phyloP scores from a whole-genome alignment of 73 alveolate genomes.

The Tetrahymena elliotti region DNA sequence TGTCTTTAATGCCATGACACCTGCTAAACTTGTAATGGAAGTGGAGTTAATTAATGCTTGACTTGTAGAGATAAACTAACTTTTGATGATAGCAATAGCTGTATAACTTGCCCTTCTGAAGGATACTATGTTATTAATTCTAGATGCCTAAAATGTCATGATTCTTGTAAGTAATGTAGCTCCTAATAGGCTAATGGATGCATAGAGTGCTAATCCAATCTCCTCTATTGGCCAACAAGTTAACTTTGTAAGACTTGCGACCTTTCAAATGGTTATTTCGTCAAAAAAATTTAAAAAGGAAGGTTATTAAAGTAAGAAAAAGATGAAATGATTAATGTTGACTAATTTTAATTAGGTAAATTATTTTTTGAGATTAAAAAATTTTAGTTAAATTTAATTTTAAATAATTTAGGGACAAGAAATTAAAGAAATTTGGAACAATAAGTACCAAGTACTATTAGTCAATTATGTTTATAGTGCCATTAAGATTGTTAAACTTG shows the following conservation, averaged over 20 bases:
- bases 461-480: background rate
- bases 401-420: too few species aligned
- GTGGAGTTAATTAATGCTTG: background rate
- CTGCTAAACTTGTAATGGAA: background rate
- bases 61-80: background rate
- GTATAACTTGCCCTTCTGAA: background rate
- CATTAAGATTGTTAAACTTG: background rate
- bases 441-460: background rate
- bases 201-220: background rate
- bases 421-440: too few species aligned
- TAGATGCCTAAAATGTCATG: background rate
- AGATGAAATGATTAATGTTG: too few species aligned
- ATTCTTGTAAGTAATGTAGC: background rate
- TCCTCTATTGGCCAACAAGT: background rate
- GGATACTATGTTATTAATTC: background rate
- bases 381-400: too few species aligned
- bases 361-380: too few species aligned
- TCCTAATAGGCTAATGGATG: background rate
- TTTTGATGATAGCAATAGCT: background rate
- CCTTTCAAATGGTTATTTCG: background rate
- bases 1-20: background rate
- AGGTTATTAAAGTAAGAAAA: background rate
- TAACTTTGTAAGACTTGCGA: background rate
- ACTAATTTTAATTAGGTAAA: too few species aligned
- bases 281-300: background rate